Evolutionary conservation across 345 rosid species (phyloP), one percentile per base, ranked within the genome.

Genomic region (Eucalyptus polyanthemos): DNA sequence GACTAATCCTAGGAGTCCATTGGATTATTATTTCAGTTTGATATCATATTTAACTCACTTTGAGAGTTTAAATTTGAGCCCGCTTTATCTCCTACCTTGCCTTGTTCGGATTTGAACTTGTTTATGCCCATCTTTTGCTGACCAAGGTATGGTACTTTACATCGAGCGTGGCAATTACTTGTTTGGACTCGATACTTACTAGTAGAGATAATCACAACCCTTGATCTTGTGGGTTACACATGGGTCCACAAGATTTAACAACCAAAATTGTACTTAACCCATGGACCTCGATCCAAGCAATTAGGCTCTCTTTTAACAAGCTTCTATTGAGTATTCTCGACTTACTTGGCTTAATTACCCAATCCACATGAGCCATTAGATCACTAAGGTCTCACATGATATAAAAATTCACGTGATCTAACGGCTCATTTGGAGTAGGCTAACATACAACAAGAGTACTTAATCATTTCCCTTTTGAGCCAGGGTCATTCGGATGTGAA

Each of bases 401-500:
- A 9, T n/a, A 15, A 67, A 17, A 67, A 67, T 67, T 10, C 19
- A 67, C 2, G 40, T 14, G 12, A 47, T 47, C 49, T 47, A 47
- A 47, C 0, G 12, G 49, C 49, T 47, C 49, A 47, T 47, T 47
- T 47, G 12, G 40, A 67, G 76, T 14, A 14, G 37, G 76, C 19
- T n/a, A 65, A 65, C 5, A 37, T 67, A 31, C 15, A 8, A 9
- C 37, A 4, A 15, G 76, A n/a, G 40, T n/a, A 31, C 40, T 67
- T n/a, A 67, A 67, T 15, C 40, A 67, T 67, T 67, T 67, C 19
- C 6, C 40, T n/a, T 67, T 67, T 31, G 40, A 31, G 37, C 19
- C 19, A 90, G 90, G 93, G 93, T 54, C 91, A 91, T 81, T 47
- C 86, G 47, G 89, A 90, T 87, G 87, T 88, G 83, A 88, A 89